Percentiles rank a stretch among this genome's conserved stretches.
Conservation (phyloP, 495 filamentous ascomycete genomes). For the Penicillium paxilli region DNA sequence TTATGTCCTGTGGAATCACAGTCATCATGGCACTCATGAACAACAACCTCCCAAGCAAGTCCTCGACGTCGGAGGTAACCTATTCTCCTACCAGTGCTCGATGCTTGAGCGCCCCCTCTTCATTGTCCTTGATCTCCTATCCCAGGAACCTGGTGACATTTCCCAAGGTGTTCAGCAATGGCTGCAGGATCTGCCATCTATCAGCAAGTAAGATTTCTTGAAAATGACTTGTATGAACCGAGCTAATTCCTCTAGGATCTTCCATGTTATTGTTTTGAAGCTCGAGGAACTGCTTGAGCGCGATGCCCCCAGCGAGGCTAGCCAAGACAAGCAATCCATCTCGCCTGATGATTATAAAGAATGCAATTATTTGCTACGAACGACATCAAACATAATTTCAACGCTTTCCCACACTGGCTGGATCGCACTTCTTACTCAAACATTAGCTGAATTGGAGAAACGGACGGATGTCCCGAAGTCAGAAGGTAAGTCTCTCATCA, state of each 20-base stretch:
- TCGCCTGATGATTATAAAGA: conserved; percentile 67
- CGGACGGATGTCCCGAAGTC: conserved; percentile 24
- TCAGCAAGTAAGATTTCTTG: conserved; percentile 35
- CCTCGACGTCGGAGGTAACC: conserved; percentile 36
- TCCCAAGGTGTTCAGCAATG: conserved; percentile 77
- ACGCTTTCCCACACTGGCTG: conserved; percentile 45
- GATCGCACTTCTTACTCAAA: conserved; percentile 39
- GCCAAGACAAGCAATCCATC: conserved; percentile 21
- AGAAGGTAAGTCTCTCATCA: conserved; percentile 28
- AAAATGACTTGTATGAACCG: background rate
- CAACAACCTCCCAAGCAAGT: conserved; percentile 55
- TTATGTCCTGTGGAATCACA: conserved; percentile 77
- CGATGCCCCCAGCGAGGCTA: conserved; percentile 15
- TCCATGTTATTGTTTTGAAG: conserved; percentile 38
- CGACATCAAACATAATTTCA: conserved; percentile 68
- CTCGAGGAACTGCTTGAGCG: conserved; percentile 39
- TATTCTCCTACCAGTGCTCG: conserved; percentile 45
- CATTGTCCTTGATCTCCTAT: conserved; percentile 75
- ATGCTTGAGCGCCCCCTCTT: conserved; percentile 83
- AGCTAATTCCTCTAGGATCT: conserved; percentile 35
- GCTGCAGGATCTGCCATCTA: conserved; percentile 69
- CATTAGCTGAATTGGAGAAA: conserved; percentile 32
- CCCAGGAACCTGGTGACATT: conserved; percentile 70
- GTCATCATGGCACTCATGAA: conserved; percentile 60
- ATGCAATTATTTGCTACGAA: conserved; percentile 75